These are phyloP conservation scores for Triangularia setosa DNA, from an alignment of 2,329 filamentous ascomycete species.

Conservation along the genomic window DNA sequence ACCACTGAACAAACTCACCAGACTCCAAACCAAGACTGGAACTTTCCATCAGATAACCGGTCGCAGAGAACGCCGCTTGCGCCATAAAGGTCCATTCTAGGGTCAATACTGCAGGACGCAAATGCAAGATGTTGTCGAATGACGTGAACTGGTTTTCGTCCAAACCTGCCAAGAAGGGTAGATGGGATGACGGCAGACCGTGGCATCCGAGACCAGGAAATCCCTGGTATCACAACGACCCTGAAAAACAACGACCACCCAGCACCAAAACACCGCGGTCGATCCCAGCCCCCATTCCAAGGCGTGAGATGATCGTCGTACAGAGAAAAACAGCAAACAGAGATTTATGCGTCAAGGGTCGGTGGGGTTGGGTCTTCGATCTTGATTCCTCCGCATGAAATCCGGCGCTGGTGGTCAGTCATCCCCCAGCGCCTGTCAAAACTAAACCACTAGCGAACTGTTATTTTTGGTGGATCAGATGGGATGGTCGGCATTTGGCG, in stretches of 20 bases:
- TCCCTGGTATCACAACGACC: neutral
- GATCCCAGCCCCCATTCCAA: neutral
- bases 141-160: constrained; percentile 5
- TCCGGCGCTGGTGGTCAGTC: neutral
- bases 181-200: constrained; percentile 1
- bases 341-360: neutral
- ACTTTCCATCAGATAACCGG: neutral
- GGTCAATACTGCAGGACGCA: neutral
- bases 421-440: neutral
- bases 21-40: neutral
- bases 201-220: neutral
- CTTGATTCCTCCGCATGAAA: neutral
- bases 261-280: neutral
- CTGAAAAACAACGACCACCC: neutral
- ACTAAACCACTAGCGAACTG: neutral
- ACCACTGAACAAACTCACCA: neutral
- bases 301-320: neutral
- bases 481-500: neutral
- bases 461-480: constrained; percentile 2
- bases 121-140: neutral
- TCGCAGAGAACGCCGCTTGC: neutral
- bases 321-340: constrained; percentile 2
- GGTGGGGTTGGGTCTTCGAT: neutral
- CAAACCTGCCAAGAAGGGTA: neutral
- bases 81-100: neutral